These are phyloP conservation scores for Plasmopara halstedii DNA, from an alignment of 352 stramenopile species.

Conservation along the genomic window DNA sequence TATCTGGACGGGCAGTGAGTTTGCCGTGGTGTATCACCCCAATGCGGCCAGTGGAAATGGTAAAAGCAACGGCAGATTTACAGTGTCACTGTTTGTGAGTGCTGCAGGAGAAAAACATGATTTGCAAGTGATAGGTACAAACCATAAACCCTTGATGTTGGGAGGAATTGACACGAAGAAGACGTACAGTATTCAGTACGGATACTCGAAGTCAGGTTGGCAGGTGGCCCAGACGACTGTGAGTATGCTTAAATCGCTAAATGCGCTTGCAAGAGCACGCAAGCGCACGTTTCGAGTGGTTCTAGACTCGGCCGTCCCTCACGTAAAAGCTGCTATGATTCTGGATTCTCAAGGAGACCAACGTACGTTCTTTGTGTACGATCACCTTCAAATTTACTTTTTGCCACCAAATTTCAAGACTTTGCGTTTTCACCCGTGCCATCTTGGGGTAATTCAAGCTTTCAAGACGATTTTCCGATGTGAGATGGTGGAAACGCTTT, in stretches of 20 bases:
- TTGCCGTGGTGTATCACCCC: constrained; percentile 60
- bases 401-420: constrained; percentile 75
- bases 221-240: constrained; percentile 77
- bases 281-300: constrained; percentile 80
- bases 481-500: constrained; percentile 74
- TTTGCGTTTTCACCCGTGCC: constrained; percentile 62
- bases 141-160: constrained; percentile 47
- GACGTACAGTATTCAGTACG: constrained; percentile 70
- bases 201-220: constrained; percentile 72
- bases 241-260: constrained; percentile 71
- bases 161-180: constrained; percentile 54
- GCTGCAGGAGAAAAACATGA: constrained; percentile 72
- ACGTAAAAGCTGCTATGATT: constrained; percentile 83
- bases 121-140: constrained; percentile 72
- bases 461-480: constrained; percentile 77
- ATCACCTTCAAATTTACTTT: constrained; percentile 76
- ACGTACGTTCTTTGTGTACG: constrained; percentile 81
- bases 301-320: constrained; percentile 70
- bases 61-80: constrained; percentile 37
- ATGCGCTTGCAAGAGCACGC: constrained; percentile 50
- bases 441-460: constrained; percentile 63
- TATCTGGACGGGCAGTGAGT: constrained; percentile 75
- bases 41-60: constrained; percentile 11
- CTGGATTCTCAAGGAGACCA: constrained; percentile 80
- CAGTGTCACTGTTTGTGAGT: constrained; percentile 69